Evolutionary conservation across 257 asterid species (phyloP).

Genomic region (Scutellaria minor): DNA sequence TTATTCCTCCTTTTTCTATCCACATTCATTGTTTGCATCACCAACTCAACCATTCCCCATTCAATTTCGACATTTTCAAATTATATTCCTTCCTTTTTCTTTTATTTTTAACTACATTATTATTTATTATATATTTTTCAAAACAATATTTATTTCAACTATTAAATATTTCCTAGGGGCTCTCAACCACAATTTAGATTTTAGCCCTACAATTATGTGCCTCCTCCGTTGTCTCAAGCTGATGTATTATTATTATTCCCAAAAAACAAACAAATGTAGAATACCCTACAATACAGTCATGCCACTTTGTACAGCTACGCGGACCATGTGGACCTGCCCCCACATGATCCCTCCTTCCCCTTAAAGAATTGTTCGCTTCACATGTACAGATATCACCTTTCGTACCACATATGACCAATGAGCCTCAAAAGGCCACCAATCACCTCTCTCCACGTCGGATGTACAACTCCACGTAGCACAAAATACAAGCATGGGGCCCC

Average conservation of each 20-base stretch:
- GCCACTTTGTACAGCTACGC: constrained; percentile 32
- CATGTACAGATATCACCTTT: constrained; percentile 29
- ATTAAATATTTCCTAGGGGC: too few species aligned
- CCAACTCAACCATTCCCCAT: constrained; percentile 13
- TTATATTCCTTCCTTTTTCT: not conserved
- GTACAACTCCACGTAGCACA: not conserved
- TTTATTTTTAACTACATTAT: not conserved
- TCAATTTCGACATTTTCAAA: not conserved
- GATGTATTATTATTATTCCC: not conserved
- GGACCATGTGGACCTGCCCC: constrained; percentile 42
- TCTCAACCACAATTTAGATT: too few species aligned
- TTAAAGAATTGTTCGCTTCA: constrained; percentile 29
- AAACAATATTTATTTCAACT: not conserved
- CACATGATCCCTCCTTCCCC: constrained; percentile 26
- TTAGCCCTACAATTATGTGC: too few species aligned
- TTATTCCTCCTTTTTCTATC: not conserved
- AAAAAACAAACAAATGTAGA: constrained; percentile 20
- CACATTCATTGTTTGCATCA: constrained; percentile 1
- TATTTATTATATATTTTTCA: not conserved
- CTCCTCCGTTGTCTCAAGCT: too few species aligned
- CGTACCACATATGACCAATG: constrained; percentile 34
- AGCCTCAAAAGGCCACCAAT: constrained; percentile 22
- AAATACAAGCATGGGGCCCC: constrained; percentile 3
- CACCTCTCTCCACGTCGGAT: constrained; percentile 36
- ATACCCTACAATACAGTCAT: constrained; percentile 25